Evolutionary conservation across 2,329 filamentous ascomycete genomes (phyloP).

Genomic region (Alternaria viburni): DNA sequence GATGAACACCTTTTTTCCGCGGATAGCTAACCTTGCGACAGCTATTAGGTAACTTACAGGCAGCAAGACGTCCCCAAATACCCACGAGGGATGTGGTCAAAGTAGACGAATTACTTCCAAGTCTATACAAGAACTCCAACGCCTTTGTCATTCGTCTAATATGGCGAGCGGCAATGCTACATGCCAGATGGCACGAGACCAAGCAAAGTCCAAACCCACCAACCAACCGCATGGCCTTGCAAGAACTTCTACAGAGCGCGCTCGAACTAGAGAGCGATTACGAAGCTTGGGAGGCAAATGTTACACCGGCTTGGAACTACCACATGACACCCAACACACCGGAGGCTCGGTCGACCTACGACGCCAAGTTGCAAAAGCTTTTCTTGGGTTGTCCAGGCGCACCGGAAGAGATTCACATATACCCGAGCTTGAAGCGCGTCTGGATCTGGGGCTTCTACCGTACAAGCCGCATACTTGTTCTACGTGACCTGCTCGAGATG

Average conservation of each 20-base stretch:
- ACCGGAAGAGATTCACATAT: constrained; percentile 35
- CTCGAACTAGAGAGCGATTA: constrained; percentile 35
- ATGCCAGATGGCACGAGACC: constrained; percentile 36
- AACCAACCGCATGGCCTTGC: constrained; percentile 23
- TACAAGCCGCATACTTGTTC: constrained; percentile 34
- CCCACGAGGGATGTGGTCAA: constrained; percentile 25
- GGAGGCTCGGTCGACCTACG: constrained; percentile 23
- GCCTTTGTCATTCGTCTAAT: constrained; percentile 33
- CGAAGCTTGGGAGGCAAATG: constrained; percentile 32
- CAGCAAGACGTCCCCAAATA: constrained; percentile 30
- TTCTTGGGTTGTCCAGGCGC: constrained; percentile 30
- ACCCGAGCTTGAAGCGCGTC: constrained; percentile 27
- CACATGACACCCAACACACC: constrained; percentile 29
- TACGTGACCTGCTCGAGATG: constrained; percentile 38
- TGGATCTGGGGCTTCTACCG: constrained; percentile 42
- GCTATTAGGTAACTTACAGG: constrained; percentile 35
- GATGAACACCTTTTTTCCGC: not conserved
- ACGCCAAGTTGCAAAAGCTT: constrained; percentile 32
- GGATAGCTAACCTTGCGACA: constrained; percentile 24
- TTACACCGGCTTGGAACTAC: constrained; percentile 29
- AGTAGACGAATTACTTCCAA: constrained; percentile 18
- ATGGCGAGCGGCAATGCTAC: constrained; percentile 29
- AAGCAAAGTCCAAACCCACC: constrained; percentile 28
- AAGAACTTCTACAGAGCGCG: constrained; percentile 26
- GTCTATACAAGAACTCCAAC: constrained; percentile 28